Conservation (phyloP, 176 grass and related monocot genomes). For the Eragrostis curvula region DNA sequence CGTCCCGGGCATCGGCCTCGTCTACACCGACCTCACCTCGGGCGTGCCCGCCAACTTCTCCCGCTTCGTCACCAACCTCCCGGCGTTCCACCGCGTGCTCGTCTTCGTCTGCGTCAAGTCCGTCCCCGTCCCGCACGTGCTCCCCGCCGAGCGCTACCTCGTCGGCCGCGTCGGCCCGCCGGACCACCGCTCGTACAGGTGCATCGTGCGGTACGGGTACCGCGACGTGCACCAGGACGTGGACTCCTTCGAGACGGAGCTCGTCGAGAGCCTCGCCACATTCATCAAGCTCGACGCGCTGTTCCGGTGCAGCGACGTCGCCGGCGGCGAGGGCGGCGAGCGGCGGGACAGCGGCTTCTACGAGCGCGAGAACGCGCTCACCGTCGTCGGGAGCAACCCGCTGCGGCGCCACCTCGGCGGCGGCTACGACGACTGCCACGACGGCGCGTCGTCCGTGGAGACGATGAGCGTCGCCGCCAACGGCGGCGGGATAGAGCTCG, state of each 20-base stretch:
- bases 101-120: conserved; percentile 96
- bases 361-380: conserved; percentile 72
- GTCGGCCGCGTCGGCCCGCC: conserved; percentile 91
- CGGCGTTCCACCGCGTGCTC: conserved; percentile 87
- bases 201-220: conserved; percentile 98
- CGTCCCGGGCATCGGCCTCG: conserved; percentile 93
- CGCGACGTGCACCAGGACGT: conserved; percentile 96
- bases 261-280: conserved; percentile 76
- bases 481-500: conserved; percentile 33
- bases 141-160: conserved; percentile 86
- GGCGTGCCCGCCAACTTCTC: conserved; percentile 97
- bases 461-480: no score
- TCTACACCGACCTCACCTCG: conserved; percentile 92
- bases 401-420: conserved; percentile 27
- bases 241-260: conserved; percentile 90
- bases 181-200: conserved; percentile 79
- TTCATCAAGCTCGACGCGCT: conserved; percentile 71
- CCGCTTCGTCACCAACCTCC: conserved; percentile 94
- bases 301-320: conserved; percentile 37
- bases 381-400: conserved; percentile 72
- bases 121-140: conserved; percentile 84
- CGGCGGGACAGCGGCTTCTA: conserved; percentile 5
- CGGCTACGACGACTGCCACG: conserved; percentile 31
- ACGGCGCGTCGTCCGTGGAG: conserved; percentile 32
- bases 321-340: conserved; percentile 12